phyloP scores from a whole-genome alignment of 208 protist genomes.

The Lotmaria passim region DNA sequence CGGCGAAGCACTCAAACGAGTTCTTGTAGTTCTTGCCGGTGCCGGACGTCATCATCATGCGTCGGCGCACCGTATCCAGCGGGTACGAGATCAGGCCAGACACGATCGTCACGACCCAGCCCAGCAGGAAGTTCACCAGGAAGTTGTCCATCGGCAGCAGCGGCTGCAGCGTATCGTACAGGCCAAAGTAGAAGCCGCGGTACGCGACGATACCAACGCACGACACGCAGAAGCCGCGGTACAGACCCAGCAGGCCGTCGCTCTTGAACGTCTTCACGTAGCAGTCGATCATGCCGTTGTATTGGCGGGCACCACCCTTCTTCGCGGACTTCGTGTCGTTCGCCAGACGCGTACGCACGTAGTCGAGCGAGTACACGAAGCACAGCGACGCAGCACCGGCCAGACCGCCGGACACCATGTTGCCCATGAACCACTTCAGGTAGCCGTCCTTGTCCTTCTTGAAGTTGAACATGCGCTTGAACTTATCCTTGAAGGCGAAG shows the following conservation, averaged over 20 bases:
- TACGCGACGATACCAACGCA: constrained; percentile 96
- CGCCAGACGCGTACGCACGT: constrained; percentile 96
- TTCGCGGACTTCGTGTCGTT: constrained; percentile 91
- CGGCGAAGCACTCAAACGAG: constrained; percentile 70
- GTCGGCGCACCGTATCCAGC: constrained; percentile 97
- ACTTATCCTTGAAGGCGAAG: constrained; percentile 98
- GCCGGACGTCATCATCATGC: constrained; percentile 95
- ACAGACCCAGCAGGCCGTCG: constrained; percentile 88
- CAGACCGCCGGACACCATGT: constrained; percentile 96
- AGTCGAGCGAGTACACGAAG: constrained; percentile 98
- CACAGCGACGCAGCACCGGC: constrained; percentile 95
- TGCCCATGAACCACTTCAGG: constrained; percentile 90
- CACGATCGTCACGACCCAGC: constrained; percentile 74
- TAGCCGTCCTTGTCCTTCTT: constrained; percentile 82
- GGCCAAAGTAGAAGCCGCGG: constrained; percentile 97
- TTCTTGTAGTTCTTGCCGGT: constrained; percentile 74
- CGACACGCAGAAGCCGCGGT: constrained; percentile 97
- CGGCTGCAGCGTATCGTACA: constrained; percentile 92
- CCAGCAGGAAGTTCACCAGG: constrained; percentile 75
- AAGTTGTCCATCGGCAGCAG: constrained; percentile 75
- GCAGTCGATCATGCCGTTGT: constrained; percentile 95
- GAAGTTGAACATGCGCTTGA: constrained; percentile 95
- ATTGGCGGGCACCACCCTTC: constrained; percentile 91
- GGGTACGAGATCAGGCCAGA: constrained; percentile 93
- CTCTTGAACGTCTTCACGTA: constrained; percentile 91